Conservation (phyloP, 768 basidiomycete genomes). For the Auriculariales sp. region DNA sequence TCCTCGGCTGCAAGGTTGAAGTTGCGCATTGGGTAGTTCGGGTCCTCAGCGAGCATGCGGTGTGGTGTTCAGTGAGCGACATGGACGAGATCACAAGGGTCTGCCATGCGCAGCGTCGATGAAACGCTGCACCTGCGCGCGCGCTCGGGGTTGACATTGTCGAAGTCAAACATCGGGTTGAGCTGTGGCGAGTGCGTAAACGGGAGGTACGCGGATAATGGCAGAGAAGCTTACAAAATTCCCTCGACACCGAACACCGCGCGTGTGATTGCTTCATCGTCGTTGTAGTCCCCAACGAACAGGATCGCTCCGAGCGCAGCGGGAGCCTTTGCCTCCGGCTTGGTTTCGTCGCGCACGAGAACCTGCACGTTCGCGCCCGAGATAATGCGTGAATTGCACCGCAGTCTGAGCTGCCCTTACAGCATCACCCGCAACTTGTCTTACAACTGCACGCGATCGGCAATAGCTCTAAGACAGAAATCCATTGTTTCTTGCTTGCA, state of each 20-base stretch:
- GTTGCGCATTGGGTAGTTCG: not conserved
- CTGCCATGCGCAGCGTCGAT: not conserved
- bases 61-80: not conserved
- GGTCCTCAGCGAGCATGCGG: not conserved
- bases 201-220: not conserved
- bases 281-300: not conserved
- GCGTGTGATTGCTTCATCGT: not conserved
- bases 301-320: not conserved
- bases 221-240: too few species aligned
- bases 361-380: too few species aligned
- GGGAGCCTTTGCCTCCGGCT: not conserved
- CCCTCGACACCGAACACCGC: not conserved
- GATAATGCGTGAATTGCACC: too few species aligned
- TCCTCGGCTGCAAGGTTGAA: not conserved
- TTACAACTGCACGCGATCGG: too few species aligned
- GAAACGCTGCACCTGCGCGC: not conserved
- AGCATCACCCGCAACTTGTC: too few species aligned
- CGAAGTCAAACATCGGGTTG: too few species aligned
- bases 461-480: too few species aligned
- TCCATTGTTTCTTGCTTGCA: too few species aligned
- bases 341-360: not conserved
- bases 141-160: not conserved
- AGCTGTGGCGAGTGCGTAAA: too few species aligned
- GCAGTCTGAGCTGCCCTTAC: too few species aligned
- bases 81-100: not conserved